Evolutionary conservation across 2,329 filamentous ascomycete species (phyloP).

Genomic region (Aspergillus hiratsukae): DNA sequence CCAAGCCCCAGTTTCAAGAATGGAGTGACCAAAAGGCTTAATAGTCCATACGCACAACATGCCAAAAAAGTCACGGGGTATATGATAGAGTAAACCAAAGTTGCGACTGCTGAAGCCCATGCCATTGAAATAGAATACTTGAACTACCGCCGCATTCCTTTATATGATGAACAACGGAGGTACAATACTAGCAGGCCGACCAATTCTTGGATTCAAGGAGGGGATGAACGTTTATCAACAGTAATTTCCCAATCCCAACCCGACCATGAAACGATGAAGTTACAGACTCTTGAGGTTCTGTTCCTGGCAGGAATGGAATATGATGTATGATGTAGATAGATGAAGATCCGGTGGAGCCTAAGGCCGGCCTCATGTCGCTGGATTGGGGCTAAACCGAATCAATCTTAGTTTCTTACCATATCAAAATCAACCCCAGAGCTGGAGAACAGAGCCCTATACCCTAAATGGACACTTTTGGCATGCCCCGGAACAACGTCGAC

Average conservation of each 20-base stretch:
- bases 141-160: neutral
- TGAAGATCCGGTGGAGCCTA: neutral
- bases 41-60: constrained; percentile 18
- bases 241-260: neutral
- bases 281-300: neutral
- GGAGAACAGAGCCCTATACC: constrained; percentile 21
- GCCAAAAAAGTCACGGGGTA: constrained; percentile 14
- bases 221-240: neutral
- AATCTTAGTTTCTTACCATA: neutral
- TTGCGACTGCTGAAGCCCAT: constrained; percentile 8
- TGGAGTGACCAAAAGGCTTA: constrained; percentile 42
- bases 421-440: neutral
- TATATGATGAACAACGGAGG: constrained; percentile 1
- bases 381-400: neutral
- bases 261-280: neutral
- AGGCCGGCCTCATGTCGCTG: neutral
- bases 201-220: neutral
- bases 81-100: constrained; percentile 6
- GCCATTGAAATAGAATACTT: constrained; percentile 4
- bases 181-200: neutral
- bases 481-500: constrained; percentile 14
- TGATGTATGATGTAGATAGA: neutral
- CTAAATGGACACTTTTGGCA: constrained; percentile 13
- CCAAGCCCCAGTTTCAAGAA: constrained; percentile 46
- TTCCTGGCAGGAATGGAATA: neutral